Evolutionary conservation across 139 green algal species (phyloP), one percentile per base, ranked within the genome.

Genomic region (Auxenochlorella pyrenoidosa): DNA sequence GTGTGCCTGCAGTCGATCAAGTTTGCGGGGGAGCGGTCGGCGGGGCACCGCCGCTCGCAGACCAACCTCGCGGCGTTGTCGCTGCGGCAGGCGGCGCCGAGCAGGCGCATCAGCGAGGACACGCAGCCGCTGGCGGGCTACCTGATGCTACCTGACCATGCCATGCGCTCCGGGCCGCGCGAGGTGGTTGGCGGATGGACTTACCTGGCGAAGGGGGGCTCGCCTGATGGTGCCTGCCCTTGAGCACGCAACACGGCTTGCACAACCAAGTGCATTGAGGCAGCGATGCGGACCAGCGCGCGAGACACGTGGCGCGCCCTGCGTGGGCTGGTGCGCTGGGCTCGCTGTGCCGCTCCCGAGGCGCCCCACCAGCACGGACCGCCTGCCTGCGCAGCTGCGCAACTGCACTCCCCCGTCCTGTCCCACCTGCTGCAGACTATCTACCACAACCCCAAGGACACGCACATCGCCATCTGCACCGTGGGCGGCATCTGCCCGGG

Each of bases 401-500:
- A n/a, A n/a, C n/a, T n/a, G n/a, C n/a, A n/a, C 10, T 54, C 24
- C 65, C 4, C 65, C 30, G 28, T 36, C n/a, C n/a, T n/a, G n/a
- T 16, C 65, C 15, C 28, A 40, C 41, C 21, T n/a, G n/a, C 32
- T 40, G 28, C 89, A 96, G 71, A 94, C 83, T 8, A 97, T 98
- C 79, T 99, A 96, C 88, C 94, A 96, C 75, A 93, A 98, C 60
- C 96, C 97, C 28, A 51, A 83, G 10, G 89, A 96, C 75, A 93
- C 96, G 24, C 86, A 92, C 58, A 88, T 86, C 5, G 92, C 91
- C 32, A 91, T 99, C 65, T 96, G 99, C 54, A 99, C 97, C 0
- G 99, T 97, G 86, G 98, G 98, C 13, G 98, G 97, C 22, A 92
- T 99, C 82, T 99, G 98, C 91, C 98, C 98, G 0, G 98, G 98